These are phyloP conservation scores for Mortierella sp. DNA, from an alignment of 371 early-diverging fungal genomes.

Conservation along the genomic window DNA sequence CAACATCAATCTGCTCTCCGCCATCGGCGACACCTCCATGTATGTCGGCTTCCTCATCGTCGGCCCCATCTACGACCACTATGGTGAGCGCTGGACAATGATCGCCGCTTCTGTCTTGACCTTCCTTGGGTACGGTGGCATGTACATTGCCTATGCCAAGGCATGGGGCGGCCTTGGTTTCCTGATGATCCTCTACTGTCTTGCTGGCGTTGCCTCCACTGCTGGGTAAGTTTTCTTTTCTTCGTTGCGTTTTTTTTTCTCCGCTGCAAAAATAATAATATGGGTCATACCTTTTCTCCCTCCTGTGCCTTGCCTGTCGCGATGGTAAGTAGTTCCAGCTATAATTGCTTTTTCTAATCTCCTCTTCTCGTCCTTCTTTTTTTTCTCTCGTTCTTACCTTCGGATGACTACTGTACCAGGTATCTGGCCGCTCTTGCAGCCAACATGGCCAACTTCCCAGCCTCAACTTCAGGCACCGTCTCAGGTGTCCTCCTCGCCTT, in stretches of 20 bases:
- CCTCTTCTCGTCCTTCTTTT: conserved; percentile 10
- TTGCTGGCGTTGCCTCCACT: conserved; percentile 51
- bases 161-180: conserved; percentile 55
- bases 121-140: conserved; percentile 53
- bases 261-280: neutral
- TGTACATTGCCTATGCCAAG: conserved; percentile 57
- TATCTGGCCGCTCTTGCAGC: conserved; percentile 56
- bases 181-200: conserved; percentile 56
- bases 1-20: conserved; percentile 51
- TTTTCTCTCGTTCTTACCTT: neutral
- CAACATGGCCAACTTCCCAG: conserved; percentile 57
- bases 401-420: conserved; percentile 21
- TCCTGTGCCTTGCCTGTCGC: neutral
- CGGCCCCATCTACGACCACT: conserved; percentile 56
- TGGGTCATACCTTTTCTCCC: neutral
- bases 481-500: conserved; percentile 56
- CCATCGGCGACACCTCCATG: conserved; percentile 56
- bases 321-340: neutral
- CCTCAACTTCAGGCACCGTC: conserved; percentile 49
- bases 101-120: conserved; percentile 45
- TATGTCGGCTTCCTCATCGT: conserved; percentile 56
- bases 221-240: conserved; percentile 50
- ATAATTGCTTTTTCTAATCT: conserved; percentile 7
- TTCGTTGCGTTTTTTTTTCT: conserved; percentile 4
- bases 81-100: conserved; percentile 54